Conservation (phyloP, 345 rosid genomes). For the Cardiospermum halicacabum region DNA sequence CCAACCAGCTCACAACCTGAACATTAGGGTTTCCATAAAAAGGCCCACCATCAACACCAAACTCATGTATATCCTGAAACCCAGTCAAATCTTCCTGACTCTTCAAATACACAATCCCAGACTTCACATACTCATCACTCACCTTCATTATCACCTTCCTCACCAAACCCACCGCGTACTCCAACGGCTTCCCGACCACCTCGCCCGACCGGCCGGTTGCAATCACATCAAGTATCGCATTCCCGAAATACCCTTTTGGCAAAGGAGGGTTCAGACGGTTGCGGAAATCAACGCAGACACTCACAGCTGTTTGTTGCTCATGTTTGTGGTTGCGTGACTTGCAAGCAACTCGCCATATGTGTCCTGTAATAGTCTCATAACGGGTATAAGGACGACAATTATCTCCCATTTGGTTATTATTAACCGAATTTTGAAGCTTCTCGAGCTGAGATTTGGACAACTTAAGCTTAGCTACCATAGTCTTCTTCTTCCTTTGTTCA, state of each 20-base stretch:
- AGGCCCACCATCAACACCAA: slow-evolving; percentile 40
- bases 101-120: slow-evolving; percentile 39
- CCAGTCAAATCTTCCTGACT: slow-evolving; percentile 33
- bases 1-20: slow-evolving; percentile 56
- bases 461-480: slow-evolving; percentile 38
- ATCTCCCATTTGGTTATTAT: slow-evolving; percentile 20
- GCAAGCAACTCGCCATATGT: slow-evolving; percentile 36
- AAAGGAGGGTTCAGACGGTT: slow-evolving; percentile 35
- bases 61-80: slow-evolving; percentile 50
- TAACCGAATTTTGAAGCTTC: slow-evolving; percentile 37
- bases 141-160: slow-evolving; percentile 39
- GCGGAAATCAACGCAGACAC: slow-evolving; percentile 43
- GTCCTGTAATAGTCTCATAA: slow-evolving; percentile 34
- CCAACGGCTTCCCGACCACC: slow-evolving; percentile 35
- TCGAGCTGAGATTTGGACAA: slow-evolving; percentile 40
- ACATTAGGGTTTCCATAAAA: slow-evolving; percentile 65
- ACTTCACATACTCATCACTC: slow-evolving; percentile 30
- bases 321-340: slow-evolving; percentile 31
- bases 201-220: slow-evolving; percentile 37
- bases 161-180: slow-evolving; percentile 34
- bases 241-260: slow-evolving; percentile 33
- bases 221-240: slow-evolving; percentile 40
- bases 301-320: slow-evolving; percentile 45
- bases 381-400: slow-evolving; percentile 32
- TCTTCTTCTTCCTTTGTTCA: slow-evolving; percentile 40